Evolutionary conservation across 192 early-diverging fungal species (phyloP).

Genomic region (Mortierella claussenii): DNA sequence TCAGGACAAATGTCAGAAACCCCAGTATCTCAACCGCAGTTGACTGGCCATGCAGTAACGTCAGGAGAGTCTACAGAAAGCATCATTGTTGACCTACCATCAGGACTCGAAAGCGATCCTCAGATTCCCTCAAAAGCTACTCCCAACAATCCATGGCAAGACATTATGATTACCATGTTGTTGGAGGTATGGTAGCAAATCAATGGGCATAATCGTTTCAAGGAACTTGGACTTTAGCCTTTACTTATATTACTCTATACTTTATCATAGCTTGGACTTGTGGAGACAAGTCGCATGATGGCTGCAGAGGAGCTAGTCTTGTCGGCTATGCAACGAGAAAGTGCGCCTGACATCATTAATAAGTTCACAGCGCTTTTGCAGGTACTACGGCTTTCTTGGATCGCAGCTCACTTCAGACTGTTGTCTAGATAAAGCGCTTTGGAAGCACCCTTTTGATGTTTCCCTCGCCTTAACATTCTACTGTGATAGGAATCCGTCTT

Average conservation of each 20-base stretch:
- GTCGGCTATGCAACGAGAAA: slow-evolving; percentile 18
- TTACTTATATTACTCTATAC: background rate
- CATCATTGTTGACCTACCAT: no score
- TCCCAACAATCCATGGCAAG: slow-evolving; percentile 32
- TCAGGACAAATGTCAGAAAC: no score
- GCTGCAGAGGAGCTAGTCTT: slow-evolving; percentile 42
- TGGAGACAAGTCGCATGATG: slow-evolving; percentile 48
- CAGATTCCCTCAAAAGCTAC: background rate
- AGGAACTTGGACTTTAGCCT: background rate
- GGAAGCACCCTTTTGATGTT: background rate
- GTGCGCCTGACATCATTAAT: slow-evolving; percentile 25
- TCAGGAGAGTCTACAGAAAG: no score
- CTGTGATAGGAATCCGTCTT: slow-evolving; percentile 18
- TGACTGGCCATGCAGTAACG: no score
- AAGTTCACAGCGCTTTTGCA: slow-evolving; percentile 30
- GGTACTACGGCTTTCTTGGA: no score
- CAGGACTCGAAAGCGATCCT: no score
- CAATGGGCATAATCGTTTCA: background rate
- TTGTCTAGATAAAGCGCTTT: background rate
- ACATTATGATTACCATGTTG: slow-evolving; percentile 32
- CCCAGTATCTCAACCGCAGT: no score
- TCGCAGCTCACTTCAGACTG: no score
- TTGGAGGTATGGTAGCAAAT: slow-evolving; percentile 17
- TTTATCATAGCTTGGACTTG: slow-evolving; percentile 27
- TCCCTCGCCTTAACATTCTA: background rate